Conservation (phyloP, 2,329 filamentous ascomycete genomes). For the Simplicillium aogashimaense region DNA sequence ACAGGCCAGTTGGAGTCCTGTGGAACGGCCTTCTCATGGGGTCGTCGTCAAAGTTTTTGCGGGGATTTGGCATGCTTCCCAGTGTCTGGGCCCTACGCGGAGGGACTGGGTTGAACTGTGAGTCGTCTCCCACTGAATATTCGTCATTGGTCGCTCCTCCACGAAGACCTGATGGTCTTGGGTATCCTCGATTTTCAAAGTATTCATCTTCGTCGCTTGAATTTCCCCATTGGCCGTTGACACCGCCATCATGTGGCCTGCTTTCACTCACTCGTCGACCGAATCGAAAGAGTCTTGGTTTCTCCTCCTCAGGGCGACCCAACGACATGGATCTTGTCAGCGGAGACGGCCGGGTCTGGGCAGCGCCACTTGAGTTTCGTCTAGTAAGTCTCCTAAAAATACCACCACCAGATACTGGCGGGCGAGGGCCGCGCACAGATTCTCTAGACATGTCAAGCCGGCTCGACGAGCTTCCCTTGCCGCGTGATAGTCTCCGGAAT, state of each 20-base stretch:
- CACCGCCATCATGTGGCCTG: conserved; percentile 37
- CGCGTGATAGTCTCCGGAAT: conserved; percentile 34
- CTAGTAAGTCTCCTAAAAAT: conserved; percentile 35
- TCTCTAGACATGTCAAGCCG: conserved; percentile 27
- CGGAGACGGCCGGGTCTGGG: conserved; percentile 25
- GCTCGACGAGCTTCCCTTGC: conserved; percentile 19
- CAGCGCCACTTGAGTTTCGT: conserved; percentile 20
- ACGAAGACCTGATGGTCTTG: conserved; percentile 21
- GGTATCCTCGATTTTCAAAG: conserved; percentile 5
- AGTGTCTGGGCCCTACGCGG: conserved; percentile 19
- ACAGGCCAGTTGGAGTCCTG: conserved; percentile 60
- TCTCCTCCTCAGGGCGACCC: conserved; percentile 40
- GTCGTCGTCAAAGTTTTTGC: conserved; percentile 8
- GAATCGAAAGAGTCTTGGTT: conserved; percentile 30
- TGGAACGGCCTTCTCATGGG: conserved; percentile 39
- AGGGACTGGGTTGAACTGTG: conserved; percentile 39
- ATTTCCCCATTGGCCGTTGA: conserved; percentile 43
- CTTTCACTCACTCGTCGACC: conserved; percentile 28
- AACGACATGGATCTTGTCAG: conserved; percentile 53
- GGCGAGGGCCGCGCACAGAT: conserved; percentile 31
- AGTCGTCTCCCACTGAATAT: conserved; percentile 45
- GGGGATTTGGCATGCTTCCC: conserved; percentile 12
- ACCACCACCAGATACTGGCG: conserved; percentile 36
- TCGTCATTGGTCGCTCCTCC: conserved; percentile 35
- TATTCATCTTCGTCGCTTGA: conserved; percentile 9